Base-by-base conservation (phyloP, 352 stramenopile species). In the Phytophthora sansomeana region DNA sequence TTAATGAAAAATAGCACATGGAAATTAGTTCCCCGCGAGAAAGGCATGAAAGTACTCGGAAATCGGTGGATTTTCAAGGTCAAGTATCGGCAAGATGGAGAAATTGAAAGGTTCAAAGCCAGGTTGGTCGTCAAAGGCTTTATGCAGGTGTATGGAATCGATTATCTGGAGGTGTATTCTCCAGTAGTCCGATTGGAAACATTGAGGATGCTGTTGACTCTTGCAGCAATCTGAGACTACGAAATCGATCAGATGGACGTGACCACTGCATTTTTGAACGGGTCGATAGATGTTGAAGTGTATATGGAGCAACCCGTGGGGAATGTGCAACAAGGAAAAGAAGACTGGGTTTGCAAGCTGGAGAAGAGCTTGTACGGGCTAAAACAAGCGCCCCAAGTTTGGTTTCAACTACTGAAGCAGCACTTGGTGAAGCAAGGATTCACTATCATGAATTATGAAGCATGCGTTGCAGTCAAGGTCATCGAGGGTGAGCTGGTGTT, bases 341-440 rank as follows among this genome's bases (percentile, higher is more conserved):
- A 67, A 35, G 17, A 62, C 30, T 64, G 36, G 35, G 63, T 72
- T 0, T 72, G 49, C 38, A 6, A n/a, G 21, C 38, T 72, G 35
- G 32, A 39, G 21, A 72, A 72, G 47, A 59, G 44, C 32, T 24
- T 70, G 0, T 64, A 70, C 57, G 62, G 53, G 4, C 35, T 70
- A 9, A 72, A 72, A 42, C 55, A 74, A 50, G 66, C 66, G 1
- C 55, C 60, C 6, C 36, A 56, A 33, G 61, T 75, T 13, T 75
- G 67, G n/a, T n/a, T n/a, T n/a, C n/a, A n/a, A n/a, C n/a, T n/a
- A n/a, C n/a, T n/a, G n/a, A n/a, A n/a, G n/a, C n/a, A n/a, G n/a
- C n/a, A n/a, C n/a, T n/a, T n/a, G n/a, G n/a, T n/a, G n/a, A n/a
- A n/a, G n/a, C n/a, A n/a, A n/a, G n/a, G n/a, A n/a, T n/a, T n/a